Evolutionary conservation across 2,329 filamentous ascomycete species (phyloP), one percentile per base, ranked within the genome.

Genomic region (Stachybotrys echinatus): DNA sequence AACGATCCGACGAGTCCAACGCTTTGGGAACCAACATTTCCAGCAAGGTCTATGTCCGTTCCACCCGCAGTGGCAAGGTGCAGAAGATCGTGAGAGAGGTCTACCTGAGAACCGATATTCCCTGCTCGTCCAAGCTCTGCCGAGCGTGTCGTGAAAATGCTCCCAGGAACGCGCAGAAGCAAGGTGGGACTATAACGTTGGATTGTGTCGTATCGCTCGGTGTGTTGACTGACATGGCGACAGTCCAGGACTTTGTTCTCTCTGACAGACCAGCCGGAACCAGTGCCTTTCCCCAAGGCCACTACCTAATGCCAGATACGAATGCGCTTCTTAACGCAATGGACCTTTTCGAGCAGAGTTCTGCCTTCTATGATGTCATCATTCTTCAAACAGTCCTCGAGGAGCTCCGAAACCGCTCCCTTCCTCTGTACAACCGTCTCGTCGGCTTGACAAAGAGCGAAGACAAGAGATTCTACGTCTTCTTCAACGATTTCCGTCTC

Each of bases 81-180:
- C 94, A 97, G 70, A 99, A 99, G 78, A 95, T 99, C 64, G 94
- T 99, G 58, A 85, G 92, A 62, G 94, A 99, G 75, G 80, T 97
- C 55, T 99, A 99, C 71, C 79, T 99, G 54, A 84, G 94, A 68
- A 89, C 92, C 72, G 94, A 99, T 68, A 97, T 99, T 63, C 92
- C 94, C 46, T 99, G 94, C 74, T 96, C 92, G 31, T 97, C 92
- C 22, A 88, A 86, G 68, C 76, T 99, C 42, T 99, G 94, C 74
- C 79, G 80, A 54, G 72, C 71, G 62, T 99, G 94, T 68, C 77
- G 88, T 42, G 77, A 83, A 44, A 81, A 75, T 56, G 89, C 90
- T 2, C 92, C 91, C 1, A 78, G 82, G 55, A 89, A 94, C 74
- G 91, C 92, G 23, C 81, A 83, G 58, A 87, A 89, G 51, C 81